Evolutionary conservation across 192 early-diverging fungal genomes (phyloP).

Genomic region (Backusella sp.): DNA sequence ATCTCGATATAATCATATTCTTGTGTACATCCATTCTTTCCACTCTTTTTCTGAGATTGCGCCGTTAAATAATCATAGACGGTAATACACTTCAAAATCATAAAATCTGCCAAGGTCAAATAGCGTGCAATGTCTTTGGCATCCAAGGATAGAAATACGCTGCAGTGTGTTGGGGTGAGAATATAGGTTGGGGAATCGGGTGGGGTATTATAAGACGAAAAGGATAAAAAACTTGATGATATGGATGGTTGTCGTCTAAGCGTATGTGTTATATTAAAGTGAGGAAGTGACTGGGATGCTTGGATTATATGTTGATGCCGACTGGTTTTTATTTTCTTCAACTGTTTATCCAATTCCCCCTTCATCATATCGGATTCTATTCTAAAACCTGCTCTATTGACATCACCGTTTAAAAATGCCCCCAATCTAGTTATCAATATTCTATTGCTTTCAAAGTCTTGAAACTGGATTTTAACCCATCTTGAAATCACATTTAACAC

Average conservation of each 20-base stretch:
- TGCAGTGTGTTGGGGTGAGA: not conserved
- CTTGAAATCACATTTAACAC: conserved; percentile 58
- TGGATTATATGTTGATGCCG: conserved; percentile 5
- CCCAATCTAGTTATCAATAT: conserved; percentile 42
- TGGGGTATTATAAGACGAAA: conserved; percentile 20
- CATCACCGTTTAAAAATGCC: conserved; percentile 48
- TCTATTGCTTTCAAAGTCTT: conserved; percentile 53
- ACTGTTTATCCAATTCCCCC: conserved; percentile 3
- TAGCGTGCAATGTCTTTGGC: conserved; percentile 33
- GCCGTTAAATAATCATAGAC: conserved; percentile 28
- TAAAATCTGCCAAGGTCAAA: conserved; percentile 41
- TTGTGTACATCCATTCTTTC: not conserved
- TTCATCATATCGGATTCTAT: conserved; percentile 44
- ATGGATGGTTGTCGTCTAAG: conserved; percentile 12
- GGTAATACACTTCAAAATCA: conserved; percentile 31
- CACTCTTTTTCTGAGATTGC: not conserved
- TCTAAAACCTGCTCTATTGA: conserved; percentile 43
- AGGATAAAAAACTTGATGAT: conserved; percentile 24
- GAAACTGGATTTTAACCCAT: conserved; percentile 60
- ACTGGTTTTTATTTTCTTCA: not conserved
- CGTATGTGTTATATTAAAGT: not conserved
- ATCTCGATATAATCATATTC: conserved; percentile 27
- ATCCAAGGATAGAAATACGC: not conserved
- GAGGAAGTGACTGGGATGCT: conserved; percentile 6
- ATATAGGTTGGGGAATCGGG: not conserved